These are phyloP conservation scores for Phaeophleospora eucalypticola DNA, from an alignment of 2,329 filamentous ascomycete genomes.

Conservation along the genomic window DNA sequence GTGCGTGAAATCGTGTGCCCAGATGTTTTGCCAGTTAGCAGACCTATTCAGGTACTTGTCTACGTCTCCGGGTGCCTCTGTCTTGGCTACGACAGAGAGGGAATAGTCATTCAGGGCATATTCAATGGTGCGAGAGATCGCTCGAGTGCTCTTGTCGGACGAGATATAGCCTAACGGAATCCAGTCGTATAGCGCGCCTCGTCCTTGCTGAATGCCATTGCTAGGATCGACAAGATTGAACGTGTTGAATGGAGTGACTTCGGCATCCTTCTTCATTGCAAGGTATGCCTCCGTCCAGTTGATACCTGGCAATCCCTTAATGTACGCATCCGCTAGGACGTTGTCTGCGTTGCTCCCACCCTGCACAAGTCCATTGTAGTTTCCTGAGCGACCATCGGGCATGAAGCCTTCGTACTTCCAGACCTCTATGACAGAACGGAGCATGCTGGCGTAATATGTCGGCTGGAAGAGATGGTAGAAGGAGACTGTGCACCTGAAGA, in stretches of 20 bases:
- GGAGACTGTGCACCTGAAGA: conserved; percentile 61
- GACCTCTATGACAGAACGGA: conserved; percentile 65
- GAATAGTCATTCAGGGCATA: conserved; percentile 44
- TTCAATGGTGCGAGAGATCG: conserved; percentile 41
- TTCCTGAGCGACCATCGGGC: conserved; percentile 33
- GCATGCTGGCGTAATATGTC: conserved; percentile 58
- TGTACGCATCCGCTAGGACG: conserved; percentile 33
- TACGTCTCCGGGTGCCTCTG: conserved; percentile 38
- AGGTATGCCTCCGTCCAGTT: conserved; percentile 34
- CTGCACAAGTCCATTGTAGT: conserved; percentile 35
- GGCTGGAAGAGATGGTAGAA: conserved; percentile 65
- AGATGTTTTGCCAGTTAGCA: conserved; percentile 41
- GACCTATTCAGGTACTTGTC: conserved; percentile 38
- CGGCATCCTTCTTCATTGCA: conserved; percentile 35
- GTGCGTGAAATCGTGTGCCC: conserved; percentile 36
- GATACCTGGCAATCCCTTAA: conserved; percentile 31
- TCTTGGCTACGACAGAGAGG: conserved; percentile 39
- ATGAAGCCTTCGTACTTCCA: conserved; percentile 45
- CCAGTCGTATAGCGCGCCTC: conserved; percentile 42
- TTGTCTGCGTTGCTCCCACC: conserved; percentile 36
- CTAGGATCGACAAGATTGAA: conserved; percentile 28
- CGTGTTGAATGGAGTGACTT: conserved; percentile 29
- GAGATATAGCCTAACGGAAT: conserved; percentile 41
- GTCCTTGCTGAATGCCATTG: conserved; percentile 41
- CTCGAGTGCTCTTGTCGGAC: conserved; percentile 33